Percentiles rank a stretch among this genome's conserved stretches.
Conservation (phyloP, 768 basidiomycete genomes). For the Boletus rubescentipes region DNA sequence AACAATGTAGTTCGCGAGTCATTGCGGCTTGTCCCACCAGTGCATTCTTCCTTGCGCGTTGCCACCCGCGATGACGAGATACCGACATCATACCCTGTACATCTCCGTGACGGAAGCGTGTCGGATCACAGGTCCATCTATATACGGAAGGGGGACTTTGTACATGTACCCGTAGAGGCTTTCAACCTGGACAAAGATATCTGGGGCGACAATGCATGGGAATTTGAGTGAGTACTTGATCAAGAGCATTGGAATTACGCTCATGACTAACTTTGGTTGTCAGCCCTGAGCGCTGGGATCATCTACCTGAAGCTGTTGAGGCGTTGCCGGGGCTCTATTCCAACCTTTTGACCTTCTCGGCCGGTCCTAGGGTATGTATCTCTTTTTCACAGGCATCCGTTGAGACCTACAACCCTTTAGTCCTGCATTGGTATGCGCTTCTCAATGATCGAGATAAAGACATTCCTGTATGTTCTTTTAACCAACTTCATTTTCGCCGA, state of each 20-base stretch:
- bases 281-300: slow-evolving; percentile 82
- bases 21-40: slow-evolving; percentile 75
- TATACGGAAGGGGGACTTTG: slow-evolving; percentile 66
- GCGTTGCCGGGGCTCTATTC: slow-evolving; percentile 70
- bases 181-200: slow-evolving; percentile 75
- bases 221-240: slow-evolving; percentile 59
- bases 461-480: slow-evolving; percentile 67
- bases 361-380: slow-evolving; percentile 70
- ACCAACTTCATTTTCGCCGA: slow-evolving; percentile 61
- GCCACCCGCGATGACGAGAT: slow-evolving; percentile 77
- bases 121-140: slow-evolving; percentile 43
- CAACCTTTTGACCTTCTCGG: slow-evolving; percentile 74
- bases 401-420: slow-evolving; percentile 36
- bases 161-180: slow-evolving; percentile 78
- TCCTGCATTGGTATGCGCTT: slow-evolving; percentile 83
- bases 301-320: slow-evolving; percentile 66
- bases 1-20: slow-evolving; percentile 76
- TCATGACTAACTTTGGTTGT: neutral
- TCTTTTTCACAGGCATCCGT: neutral
- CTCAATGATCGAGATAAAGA: slow-evolving; percentile 82
- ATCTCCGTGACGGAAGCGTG: slow-evolving; percentile 45
- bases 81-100: slow-evolving; percentile 67
- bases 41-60: slow-evolving; percentile 79
- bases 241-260: neutral
- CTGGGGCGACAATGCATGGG: slow-evolving; percentile 83